Base-by-base conservation (phyloP, 2,329 filamentous ascomycete genomes). In the Sphaerulina populicola region DNA sequence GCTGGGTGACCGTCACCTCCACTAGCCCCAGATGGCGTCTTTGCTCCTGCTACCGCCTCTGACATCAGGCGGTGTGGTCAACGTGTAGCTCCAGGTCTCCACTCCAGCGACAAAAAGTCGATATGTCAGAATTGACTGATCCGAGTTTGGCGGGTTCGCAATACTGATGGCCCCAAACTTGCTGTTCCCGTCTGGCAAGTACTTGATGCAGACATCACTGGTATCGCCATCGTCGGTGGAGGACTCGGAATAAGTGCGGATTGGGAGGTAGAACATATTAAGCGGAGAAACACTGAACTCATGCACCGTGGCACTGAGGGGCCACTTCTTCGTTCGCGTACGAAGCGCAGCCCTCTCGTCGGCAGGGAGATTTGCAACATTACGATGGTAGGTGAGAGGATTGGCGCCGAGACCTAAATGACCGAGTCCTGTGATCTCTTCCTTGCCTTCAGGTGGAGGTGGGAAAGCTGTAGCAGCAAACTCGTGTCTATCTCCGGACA, bases 401-500 rank as follows among this genome's bases (percentile, higher is more conserved):
- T 56, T 53, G 5, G 59, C 61, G 18, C 60, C 61, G 8, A 58
- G 41, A 35, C 60, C 62, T 15, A 59, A 43, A 18, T 47, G 53
- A 12, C 58, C 62, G 2, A 65, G 58, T 6, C 62, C 61, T 39
- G 63, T 52, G 38, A 64, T 57, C 45, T 65, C 63, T 45, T 64
- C 66, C 50, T 69, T 78, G 44, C 80, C 79, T 56, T 72, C 76
- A 47, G 60, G 74, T 55, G 75, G 71, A 11, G 78, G 77, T 7
- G 79, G 79, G 61, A 83, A 83, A 0, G 83, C 82, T 0, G 91
- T 97, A 0, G 91, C 90, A 1, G 87, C 93, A 67, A 97, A 97
- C 68, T 98, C 93, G 65, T 98, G 93, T n/a, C 93, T 77, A 64
- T 98, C 93, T 0, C 93, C 93, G 12, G 86, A 93, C 9, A 98